phyloP scores from a whole-genome alignment of 371 early-diverging fungal genomes.

The Rhizomucor miehei region DNA sequence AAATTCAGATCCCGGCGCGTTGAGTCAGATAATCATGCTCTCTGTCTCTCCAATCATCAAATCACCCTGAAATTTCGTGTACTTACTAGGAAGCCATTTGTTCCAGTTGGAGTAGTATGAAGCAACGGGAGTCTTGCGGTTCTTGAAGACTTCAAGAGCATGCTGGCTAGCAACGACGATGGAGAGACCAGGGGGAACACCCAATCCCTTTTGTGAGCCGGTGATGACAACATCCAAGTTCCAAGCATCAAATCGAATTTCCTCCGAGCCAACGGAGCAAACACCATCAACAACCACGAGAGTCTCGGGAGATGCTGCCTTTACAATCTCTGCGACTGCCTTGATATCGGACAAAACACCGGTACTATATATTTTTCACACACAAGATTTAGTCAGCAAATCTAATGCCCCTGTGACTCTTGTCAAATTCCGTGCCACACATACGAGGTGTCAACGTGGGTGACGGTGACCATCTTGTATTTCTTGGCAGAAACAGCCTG shows the following conservation, averaged over 20 bases:
- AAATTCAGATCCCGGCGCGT: constrained; percentile 1
- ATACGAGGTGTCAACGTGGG: constrained; percentile 95
- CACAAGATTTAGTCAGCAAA: constrained; percentile 1
- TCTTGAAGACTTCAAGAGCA: constrained; percentile 67
- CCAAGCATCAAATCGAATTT: constrained; percentile 91
- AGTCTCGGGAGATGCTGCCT: constrained; percentile 78
- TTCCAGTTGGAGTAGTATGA: constrained; percentile 81
- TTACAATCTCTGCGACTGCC: constrained; percentile 72
- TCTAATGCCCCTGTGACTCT: no score
- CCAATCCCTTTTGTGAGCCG: constrained; percentile 95
- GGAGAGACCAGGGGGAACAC: constrained; percentile 85
- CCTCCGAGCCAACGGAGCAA: constrained; percentile 93
- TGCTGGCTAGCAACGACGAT: constrained; percentile 79
- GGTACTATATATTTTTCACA: constrained; percentile 42
- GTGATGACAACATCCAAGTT: constrained; percentile 87
- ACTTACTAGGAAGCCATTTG: constrained; percentile 82
- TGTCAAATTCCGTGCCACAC: constrained; percentile 4
- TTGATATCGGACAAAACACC: constrained; percentile 87
- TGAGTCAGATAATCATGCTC: constrained; percentile 1
- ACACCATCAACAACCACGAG: constrained; percentile 95
- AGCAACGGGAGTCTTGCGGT: constrained; percentile 69
- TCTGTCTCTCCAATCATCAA: not conserved
- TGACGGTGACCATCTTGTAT: constrained; percentile 88
- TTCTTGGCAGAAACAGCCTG: constrained; percentile 49
- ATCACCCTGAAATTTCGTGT: not conserved